Evolutionary conservation across 1,284 basidiomycete genomes (phyloP), one percentile per base, ranked within the genome.

Genomic region (Irpex sp.): DNA sequence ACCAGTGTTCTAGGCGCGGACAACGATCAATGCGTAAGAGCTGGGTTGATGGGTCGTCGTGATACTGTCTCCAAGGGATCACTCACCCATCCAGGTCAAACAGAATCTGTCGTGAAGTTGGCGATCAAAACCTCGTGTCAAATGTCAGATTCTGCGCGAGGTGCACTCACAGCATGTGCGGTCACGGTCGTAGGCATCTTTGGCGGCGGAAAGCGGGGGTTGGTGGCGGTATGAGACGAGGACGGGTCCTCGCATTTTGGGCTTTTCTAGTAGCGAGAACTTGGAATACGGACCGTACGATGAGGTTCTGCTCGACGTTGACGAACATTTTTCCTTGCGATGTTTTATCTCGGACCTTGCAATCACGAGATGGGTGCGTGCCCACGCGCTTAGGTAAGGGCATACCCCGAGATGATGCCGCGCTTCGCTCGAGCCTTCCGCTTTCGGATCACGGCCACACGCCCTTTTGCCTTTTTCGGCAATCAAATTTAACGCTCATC

Each of bases 31-130:
- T 11, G 51, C 21, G 44, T 61, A 66, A 51, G 44, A 59, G 44
- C 19, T 58, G 40, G 34, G 19, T 47, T 38, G 26, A 38, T 51
- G 19, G 40, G 49, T 21, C 49, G 15, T 51, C 38, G 48, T 15
- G 56, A 61, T 63, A 55, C 64, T 62, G 63, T 58, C 61, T 56
- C 51, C 34, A 26, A 63, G 40, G 57, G n/a, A 56, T 56, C 8
- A 71, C 76, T 74, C 68, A 88, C 88, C 87, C 88, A 70, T 89
- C 87, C 80, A 89, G 84, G 74, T 89, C 87, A 69, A 89, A 89
- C 51, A 89, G 77, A 66, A 89, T 80, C 87, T 81, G 67, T 79
- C 58, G 63, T 19, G 40, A 11, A 15, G 40, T 44, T 15, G 15
- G 15, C 34, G 4, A 17, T 47, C n/a, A 62, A 49, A 64, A 55